These are phyloP conservation scores for Blakeslea trispora DNA, from an alignment of 371 early-diverging fungal genomes.

Conservation along the genomic window DNA sequence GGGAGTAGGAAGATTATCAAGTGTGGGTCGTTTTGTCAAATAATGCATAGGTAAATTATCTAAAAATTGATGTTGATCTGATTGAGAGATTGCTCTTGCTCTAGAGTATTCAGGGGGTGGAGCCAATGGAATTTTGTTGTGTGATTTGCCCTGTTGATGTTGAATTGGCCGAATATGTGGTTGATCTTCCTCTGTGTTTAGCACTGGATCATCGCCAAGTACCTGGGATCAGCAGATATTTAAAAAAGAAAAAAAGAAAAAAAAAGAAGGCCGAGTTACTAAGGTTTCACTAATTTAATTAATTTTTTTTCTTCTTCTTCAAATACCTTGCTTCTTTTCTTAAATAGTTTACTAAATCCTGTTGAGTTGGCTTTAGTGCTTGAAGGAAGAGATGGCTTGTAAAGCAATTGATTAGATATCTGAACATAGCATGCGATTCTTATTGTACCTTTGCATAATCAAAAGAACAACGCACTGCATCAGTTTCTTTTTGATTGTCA, in stretches of 20 bases:
- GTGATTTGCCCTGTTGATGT: slow-evolving; percentile 3
- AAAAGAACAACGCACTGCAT: neutral
- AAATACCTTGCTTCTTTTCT: slow-evolving; percentile 26
- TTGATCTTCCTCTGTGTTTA: slow-evolving; percentile 14
- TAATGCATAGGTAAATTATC: slow-evolving; percentile 20
- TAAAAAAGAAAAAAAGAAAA: too few relatives aligned
- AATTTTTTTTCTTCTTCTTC: slow-evolving; percentile 3
- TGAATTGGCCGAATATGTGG: slow-evolving; percentile 26
- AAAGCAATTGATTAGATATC: too few relatives aligned
- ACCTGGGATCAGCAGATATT: too few relatives aligned
- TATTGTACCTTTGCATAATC: neutral
- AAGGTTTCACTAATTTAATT: slow-evolving; percentile 14
- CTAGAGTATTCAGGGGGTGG: slow-evolving; percentile 20
- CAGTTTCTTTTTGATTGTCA: slow-evolving; percentile 7
- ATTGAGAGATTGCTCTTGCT: slow-evolving; percentile 9
- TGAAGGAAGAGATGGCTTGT: neutral
- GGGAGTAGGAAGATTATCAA: neutral
- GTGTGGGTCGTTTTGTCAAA: slow-evolving; percentile 9
- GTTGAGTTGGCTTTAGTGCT: neutral
- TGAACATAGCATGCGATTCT: neutral
- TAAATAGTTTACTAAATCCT: slow-evolving; percentile 27
- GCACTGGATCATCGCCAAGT: neutral
- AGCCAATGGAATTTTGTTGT: slow-evolving; percentile 27
- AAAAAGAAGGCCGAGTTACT: too few relatives aligned
- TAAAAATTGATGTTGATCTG: slow-evolving; percentile 13